Evolutionary conservation across 2,329 filamentous ascomycete genomes (phyloP), one percentile per base, ranked within the genome.

Genomic region (Diplocarpon mali): DNA sequence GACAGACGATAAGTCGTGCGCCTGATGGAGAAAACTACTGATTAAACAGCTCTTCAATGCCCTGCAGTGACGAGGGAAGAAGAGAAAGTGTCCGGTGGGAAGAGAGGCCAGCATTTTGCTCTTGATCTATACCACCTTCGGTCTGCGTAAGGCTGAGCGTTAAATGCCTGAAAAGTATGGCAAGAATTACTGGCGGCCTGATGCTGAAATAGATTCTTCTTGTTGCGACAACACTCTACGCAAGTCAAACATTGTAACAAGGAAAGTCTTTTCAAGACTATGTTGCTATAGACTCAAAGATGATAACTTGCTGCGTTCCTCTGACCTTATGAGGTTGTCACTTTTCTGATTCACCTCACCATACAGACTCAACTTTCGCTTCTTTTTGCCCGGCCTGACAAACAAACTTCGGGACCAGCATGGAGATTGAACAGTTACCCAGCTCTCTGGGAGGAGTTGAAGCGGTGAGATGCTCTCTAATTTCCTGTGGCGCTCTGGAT

Each of bases 381-480:
- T 43, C 38, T 41, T 24, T 28, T 45, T 31, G 29, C 38, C 44
- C 43, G 47, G 44, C 42, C 36, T 36, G 16, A 45, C 36, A 44
- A 30, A 24, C 43, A 46, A 46, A 24, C n/a, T 51, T 53, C 49
- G 47, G 48, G 11, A 42, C n/a, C 45, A 24, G 17, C 10, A 41
- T 41, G 35, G 49, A 54, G 13, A 42, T 47, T 36, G 53, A 40
- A 8, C 41, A 42, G 17, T 37, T 58, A 8, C 58, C 59, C 15
- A 52, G 49, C n/a, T 60, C 57, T 45, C 48, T 61, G 6, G 52
- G 55, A 40, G 59, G 60, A 39, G 54, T 59, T 30, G 56, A 60
- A 50, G 34, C 47, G 39, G 59, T 61, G 49, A 53, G 59, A 49
- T 16, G n/a, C 13, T 28, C 15, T 20, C 32, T 13, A 13, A 24